Evolutionary conservation across 352 stramenopile species (phyloP), one percentile per base, ranked within the genome.

Genomic region (Peronospora tabacina): DNA sequence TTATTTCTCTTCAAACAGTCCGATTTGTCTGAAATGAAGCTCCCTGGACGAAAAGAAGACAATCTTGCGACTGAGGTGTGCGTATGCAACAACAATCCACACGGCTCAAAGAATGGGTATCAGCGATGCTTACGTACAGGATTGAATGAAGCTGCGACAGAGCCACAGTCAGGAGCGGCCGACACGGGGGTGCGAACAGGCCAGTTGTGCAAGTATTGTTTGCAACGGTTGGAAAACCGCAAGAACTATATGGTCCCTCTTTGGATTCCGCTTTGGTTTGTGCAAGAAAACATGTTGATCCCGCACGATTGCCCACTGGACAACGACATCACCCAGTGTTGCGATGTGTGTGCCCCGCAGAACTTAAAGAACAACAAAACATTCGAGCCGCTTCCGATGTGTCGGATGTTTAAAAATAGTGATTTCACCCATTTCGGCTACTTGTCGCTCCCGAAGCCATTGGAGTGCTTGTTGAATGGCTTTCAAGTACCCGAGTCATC

Each of bases 1-100:
- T 91, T 99, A 28, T 99, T 99, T 68, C 71, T 99, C 15, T 98
- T 97, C 53, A 85, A 90, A 70, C 82, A 74, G n/a, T 82, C 78
- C 1, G 70, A 87, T 56, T 51, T 82, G 45, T 71, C 67, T 4
- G 78, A 82, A 45, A 80, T 79, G 58, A 75, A 77, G 36, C 39
- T 80, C 0, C 70, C 68, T n/a, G 55, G 68, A 17, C 66, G 66
- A 19, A 73, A 68, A 53, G 67, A 69, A 19, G 57, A 65, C 24
- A 59, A 65, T 15, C 58, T 50, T 26, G 64, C 59, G 13, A 63
- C 53, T 6, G 72, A 81, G 43, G 42, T 75, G 19, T 80, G 72
- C 29, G 45, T 82, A 42, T 79, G 69, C 46, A 66, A 63, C 44
- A 72, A 69, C 32, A 68, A 74, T 28, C 37, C 45, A 0, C 48